Evolutionary conservation across 345 rosid species (phyloP).

Genomic region (Bruguiera gymnorhiza): DNA sequence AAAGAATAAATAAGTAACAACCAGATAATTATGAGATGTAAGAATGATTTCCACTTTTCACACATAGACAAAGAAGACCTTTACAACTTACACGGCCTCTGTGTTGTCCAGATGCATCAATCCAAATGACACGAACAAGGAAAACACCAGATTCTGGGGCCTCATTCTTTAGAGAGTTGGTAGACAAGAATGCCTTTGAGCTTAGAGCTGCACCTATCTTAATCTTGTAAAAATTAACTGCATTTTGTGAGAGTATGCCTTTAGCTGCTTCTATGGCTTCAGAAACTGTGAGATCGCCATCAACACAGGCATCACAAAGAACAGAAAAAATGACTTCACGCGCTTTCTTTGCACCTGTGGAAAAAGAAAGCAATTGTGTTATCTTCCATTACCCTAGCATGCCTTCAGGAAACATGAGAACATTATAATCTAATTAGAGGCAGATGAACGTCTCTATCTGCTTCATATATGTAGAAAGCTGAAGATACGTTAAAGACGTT

Average conservation of each 20-base stretch:
- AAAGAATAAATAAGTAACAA: neutral
- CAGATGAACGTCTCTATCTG: neutral
- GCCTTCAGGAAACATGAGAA: constrained; percentile 9
- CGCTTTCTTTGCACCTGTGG: constrained; percentile 75
- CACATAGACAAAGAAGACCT: neutral
- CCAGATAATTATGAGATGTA: neutral
- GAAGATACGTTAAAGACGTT: constrained; percentile 1
- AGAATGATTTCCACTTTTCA: constrained; percentile 4
- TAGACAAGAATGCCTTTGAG: constrained; percentile 26
- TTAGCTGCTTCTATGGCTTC: constrained; percentile 86
- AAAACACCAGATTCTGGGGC: constrained; percentile 33
- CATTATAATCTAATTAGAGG: neutral
- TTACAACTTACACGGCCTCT: constrained; percentile 76
- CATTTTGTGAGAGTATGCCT: constrained; percentile 67
- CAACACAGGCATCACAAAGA: constrained; percentile 60
- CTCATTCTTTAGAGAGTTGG: constrained; percentile 23
- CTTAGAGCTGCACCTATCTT: constrained; percentile 19
- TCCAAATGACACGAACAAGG: constrained; percentile 80
- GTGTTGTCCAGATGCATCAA: constrained; percentile 90
- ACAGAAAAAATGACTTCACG: constrained; percentile 71
- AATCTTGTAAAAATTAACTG: constrained; percentile 69
- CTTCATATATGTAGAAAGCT: neutral
- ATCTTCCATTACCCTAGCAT: neutral
- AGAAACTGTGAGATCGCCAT: constrained; percentile 63
- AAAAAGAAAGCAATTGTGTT: constrained; percentile 9